Evolutionary conservation across 1,139 yeast species (phyloP), one percentile per base, ranked within the genome.

Genomic region (Suhomyces choctaworum): DNA sequence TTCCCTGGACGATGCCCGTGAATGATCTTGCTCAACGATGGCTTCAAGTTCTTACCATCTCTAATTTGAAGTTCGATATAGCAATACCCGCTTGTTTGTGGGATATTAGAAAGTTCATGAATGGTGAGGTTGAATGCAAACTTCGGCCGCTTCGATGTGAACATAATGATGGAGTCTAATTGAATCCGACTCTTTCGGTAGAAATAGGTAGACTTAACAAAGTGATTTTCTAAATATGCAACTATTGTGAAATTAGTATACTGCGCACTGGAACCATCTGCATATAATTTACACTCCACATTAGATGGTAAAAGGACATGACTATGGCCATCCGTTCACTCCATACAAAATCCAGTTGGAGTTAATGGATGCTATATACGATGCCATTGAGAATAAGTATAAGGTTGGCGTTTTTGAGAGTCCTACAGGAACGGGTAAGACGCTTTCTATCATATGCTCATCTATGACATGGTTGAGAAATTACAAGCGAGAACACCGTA

Each of bases 351-450:
- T 90, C 42, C 97, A 90, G 56, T 32, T 73, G 23, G 77, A 82
- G 46, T 74, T 90, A 44, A 90, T 90, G 97, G 66, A 69, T 28
- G 76, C 80, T 19, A 72, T 92, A 14, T 84, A 84, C 51, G 76
- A 75, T 16, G 73, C 88, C 2, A 67, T 90, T 10, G 70, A 73
- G 8, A 61, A 65, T 11, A 67, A 69, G 19, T 78, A 71, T 54
- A 86, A 83, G 53, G 66, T 90, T 2, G 96, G 95, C 0, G 66
- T 90, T 6, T 84, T 90, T 51, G 97, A 90, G 56, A 83, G 95
- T 44, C 97, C 98, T 0, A 90, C 98, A 0, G 98, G 97, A 3
- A 86, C 94, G 1, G 97, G 97, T 4, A 90, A 90, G 59, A 89
- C 97, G 0, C 64, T 90, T 7, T 87, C 96, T 1, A 63, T 90